Evolutionary conservation across 441 rosid species (phyloP).

Genomic region (Populus hybrid): DNA sequence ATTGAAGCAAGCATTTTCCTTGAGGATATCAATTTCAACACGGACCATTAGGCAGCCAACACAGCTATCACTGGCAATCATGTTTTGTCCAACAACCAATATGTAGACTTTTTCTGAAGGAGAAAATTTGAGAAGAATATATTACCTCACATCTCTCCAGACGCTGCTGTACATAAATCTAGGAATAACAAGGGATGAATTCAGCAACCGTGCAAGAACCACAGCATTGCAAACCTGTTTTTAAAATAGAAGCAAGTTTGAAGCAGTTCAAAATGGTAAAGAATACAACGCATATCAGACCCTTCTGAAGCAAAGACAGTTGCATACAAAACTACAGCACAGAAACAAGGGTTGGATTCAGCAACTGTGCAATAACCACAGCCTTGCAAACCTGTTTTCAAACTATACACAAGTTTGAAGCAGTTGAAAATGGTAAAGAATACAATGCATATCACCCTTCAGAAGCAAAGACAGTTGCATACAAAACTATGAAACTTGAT

Average conservation of each 20-base stretch:
- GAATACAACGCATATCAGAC: background rate
- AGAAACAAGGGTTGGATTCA: constrained; percentile 76
- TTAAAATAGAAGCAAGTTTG: constrained; percentile 18
- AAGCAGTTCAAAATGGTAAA: constrained; percentile 10
- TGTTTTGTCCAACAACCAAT: background rate
- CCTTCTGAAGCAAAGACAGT: constrained; percentile 15
- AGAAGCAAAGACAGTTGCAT: constrained; percentile 7
- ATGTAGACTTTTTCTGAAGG: background rate
- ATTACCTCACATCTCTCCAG: constrained; percentile 91
- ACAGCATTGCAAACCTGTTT: constrained; percentile 93
- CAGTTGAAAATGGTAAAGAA: background rate
- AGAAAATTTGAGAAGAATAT: background rate
- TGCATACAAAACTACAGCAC: background rate
- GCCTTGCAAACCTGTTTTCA: constrained; percentile 83
- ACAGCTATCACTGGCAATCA: background rate
- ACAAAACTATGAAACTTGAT: constrained; percentile 2
- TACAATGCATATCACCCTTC: constrained; percentile 2
- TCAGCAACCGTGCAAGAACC: constrained; percentile 76
- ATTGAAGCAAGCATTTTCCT: background rate
- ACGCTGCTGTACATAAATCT: constrained; percentile 94
- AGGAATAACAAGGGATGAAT: constrained; percentile 90
- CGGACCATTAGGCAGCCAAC: background rate
- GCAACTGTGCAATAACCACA: constrained; percentile 74
- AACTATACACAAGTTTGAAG: constrained; percentile 20
- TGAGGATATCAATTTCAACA: background rate